Evolutionary conservation across 164 flowering plant species (phyloP).

Genomic region (Santalum album): DNA sequence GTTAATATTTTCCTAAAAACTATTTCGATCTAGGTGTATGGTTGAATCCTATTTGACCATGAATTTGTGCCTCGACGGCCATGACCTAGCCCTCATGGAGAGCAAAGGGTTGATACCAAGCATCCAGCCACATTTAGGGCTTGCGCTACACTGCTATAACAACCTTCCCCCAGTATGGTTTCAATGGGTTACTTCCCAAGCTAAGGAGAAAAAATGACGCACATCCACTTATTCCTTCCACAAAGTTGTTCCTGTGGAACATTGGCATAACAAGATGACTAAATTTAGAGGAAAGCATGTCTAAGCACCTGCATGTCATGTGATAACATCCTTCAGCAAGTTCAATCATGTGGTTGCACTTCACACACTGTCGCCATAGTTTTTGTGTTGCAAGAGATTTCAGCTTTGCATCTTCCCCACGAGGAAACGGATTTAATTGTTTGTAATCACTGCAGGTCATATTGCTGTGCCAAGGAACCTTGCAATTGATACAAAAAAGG

Average conservation of each 20-base stretch:
- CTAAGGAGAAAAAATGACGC: too few species aligned
- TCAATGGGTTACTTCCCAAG: too few species aligned
- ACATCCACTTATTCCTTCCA: not conserved
- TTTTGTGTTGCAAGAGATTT: constrained; percentile 48
- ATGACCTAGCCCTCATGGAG: too few species aligned
- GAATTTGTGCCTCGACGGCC: too few species aligned
- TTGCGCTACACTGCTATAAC: too few species aligned
- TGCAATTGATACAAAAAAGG: constrained; percentile 60
- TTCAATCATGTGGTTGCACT: constrained; percentile 77
- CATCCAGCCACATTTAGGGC: too few species aligned
- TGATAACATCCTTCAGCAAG: constrained; percentile 78
- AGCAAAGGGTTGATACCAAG: too few species aligned
- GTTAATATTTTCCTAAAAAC: too few species aligned
- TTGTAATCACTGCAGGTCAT: constrained; percentile 42
- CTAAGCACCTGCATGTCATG: constrained; percentile 68
- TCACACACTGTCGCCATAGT: constrained; percentile 68
- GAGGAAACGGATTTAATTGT: constrained; percentile 22
- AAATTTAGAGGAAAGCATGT: not conserved
- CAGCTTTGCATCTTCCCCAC: constrained; percentile 49
- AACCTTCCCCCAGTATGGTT: too few species aligned
- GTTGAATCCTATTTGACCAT: too few species aligned
- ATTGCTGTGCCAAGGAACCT: constrained; percentile 71
- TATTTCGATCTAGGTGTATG: too few species aligned
- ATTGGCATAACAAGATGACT: not conserved
- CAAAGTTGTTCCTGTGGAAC: not conserved